Conservation (phyloP, 352 stramenopile genomes). For the Globisporangium orthogonon region DNA sequence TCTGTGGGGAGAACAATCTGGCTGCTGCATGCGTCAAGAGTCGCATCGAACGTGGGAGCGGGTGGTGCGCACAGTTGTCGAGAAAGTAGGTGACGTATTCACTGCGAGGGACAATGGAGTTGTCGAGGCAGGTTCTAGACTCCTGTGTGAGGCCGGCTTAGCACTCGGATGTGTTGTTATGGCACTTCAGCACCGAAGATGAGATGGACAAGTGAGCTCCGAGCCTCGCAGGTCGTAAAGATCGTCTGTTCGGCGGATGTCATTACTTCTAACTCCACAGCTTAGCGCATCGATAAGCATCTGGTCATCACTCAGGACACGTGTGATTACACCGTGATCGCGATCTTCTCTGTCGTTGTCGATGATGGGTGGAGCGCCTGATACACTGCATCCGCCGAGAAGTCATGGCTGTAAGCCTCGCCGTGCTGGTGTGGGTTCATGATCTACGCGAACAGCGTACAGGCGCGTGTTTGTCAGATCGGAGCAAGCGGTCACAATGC, state of each 20-base stretch:
- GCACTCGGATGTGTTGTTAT: not conserved
- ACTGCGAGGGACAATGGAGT: too few relatives aligned
- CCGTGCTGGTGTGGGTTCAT: conserved; percentile 2
- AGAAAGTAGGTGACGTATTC: conserved; percentile 25
- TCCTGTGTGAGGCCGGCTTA: not conserved
- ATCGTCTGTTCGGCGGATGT: too few relatives aligned
- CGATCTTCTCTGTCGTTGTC: conserved; percentile 38
- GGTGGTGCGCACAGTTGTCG: conserved; percentile 54
- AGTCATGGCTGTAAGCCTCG: conserved; percentile 14
- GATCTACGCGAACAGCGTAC: conserved; percentile 1
- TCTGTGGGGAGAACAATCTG: not conserved
- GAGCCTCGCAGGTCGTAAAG: too few relatives aligned
- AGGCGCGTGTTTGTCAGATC: not conserved
- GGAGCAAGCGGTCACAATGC: not conserved
- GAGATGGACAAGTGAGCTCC: not conserved
- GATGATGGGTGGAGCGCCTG: conserved; percentile 18
- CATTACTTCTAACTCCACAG: not conserved
- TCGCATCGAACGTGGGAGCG: conserved; percentile 24
- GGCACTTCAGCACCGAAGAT: not conserved
- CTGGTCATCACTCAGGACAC: too few relatives aligned
- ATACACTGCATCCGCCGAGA: conserved; percentile 43
- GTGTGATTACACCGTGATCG: conserved; percentile 2
- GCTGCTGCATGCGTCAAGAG: not conserved
- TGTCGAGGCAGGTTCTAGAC: too few relatives aligned
- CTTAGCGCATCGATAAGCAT: too few relatives aligned